These are phyloP conservation scores for Saccharomyces hybrid DNA, from an alignment of 1,139 yeast species.

Conservation along the genomic window DNA sequence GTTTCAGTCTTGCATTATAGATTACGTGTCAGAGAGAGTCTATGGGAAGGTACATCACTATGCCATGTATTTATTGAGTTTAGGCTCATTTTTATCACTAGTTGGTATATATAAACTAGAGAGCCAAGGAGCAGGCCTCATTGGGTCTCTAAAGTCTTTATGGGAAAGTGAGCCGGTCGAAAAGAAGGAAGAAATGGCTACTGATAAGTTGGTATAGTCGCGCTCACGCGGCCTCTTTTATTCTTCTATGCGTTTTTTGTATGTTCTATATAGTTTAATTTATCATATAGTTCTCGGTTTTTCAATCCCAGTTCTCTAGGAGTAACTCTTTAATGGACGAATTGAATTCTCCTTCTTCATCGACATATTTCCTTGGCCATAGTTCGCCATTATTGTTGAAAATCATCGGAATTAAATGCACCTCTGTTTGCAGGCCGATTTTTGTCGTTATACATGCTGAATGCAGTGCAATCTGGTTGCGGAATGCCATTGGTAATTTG, in stretches of 20 bases:
- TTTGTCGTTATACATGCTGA: slow-evolving; percentile 25
- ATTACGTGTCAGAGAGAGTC: slow-evolving; percentile 58
- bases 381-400: background rate
- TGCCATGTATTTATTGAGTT: slow-evolving; percentile 49
- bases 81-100: slow-evolving; percentile 54
- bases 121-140: slow-evolving; percentile 54
- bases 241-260: background rate
- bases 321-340: background rate
- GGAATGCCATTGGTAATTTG: slow-evolving; percentile 5
- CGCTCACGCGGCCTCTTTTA: background rate
- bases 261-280: background rate
- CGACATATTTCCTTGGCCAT: background rate
- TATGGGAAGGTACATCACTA: slow-evolving; percentile 54
- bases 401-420: slow-evolving; percentile 17
- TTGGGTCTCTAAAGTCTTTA: slow-evolving; percentile 35
- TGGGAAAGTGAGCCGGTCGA: slow-evolving; percentile 25
- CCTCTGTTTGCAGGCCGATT: slow-evolving; percentile 18
- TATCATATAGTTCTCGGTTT: background rate
- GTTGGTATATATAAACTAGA: slow-evolving; percentile 61
- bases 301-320: background rate
- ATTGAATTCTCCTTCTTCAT: background rate
- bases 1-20: slow-evolving; percentile 40
- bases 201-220: background rate
- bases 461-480: slow-evolving; percentile 30
- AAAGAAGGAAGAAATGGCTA: background rate